A percentile compares a stretch with the other conserved stretches of the same genome.
These are phyloP conservation scores for Phytophthora aleatoria DNA, from an alignment of 352 stramenopile species.

Conservation along the genomic window DNA sequence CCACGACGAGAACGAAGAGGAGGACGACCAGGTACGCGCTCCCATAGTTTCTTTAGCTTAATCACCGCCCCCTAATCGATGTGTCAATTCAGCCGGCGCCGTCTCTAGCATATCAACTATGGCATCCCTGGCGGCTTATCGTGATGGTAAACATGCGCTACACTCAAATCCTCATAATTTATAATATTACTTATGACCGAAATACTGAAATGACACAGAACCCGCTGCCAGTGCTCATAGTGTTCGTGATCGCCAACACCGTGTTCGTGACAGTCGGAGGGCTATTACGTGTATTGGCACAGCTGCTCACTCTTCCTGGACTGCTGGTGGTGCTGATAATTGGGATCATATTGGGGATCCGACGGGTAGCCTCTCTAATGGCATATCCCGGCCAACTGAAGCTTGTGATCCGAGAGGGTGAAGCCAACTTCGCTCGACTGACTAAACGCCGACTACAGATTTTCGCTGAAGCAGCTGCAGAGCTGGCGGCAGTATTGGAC, in stretches of 20 bases:
- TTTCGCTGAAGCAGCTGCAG: conserved; percentile 60
- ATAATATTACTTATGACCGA: conserved; percentile 4
- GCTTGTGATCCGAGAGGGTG: conserved; percentile 80
- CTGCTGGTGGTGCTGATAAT: conserved; percentile 54
- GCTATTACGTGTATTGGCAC: conserved; percentile 54
- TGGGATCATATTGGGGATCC: conserved; percentile 38
- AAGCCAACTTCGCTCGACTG: conserved; percentile 76
- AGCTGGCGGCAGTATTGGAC: conserved; percentile 54
- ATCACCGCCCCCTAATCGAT: not conserved
- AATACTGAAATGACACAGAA: conserved; percentile 43
- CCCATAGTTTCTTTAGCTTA: not conserved
- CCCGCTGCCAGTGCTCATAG: conserved; percentile 52
- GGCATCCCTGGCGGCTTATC: conserved; percentile 70
- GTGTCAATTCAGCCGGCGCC: conserved; percentile 16
- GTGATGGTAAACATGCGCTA: conserved; percentile 45
- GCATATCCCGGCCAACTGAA: conserved; percentile 76
- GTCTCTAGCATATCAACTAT: conserved; percentile 69
- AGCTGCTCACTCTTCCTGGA: conserved; percentile 57
- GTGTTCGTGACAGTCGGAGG: conserved; percentile 65
- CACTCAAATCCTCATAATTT: conserved; percentile 6
- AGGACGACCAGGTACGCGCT: conserved; percentile 21
- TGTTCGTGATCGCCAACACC: conserved; percentile 59
- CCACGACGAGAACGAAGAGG: conserved; percentile 11
- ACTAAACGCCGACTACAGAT: conserved; percentile 74
- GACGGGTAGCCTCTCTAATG: conserved; percentile 60